Conservation (phyloP, 208 protist genomes). For the Leishmania gerbilli region DNA sequence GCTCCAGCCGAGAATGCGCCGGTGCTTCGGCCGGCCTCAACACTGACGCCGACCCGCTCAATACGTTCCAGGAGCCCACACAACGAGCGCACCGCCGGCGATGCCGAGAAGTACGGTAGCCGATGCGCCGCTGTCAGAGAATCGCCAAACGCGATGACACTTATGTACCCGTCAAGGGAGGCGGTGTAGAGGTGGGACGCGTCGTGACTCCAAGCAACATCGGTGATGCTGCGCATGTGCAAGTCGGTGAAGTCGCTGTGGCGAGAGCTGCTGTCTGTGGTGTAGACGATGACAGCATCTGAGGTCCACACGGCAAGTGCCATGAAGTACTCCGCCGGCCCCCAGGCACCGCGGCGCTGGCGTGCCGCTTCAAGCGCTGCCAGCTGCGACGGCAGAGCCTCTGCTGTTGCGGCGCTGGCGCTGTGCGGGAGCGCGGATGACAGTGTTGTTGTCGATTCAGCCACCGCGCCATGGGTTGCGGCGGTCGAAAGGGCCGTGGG, state of each 20-base stretch:
- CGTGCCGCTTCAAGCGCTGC: conserved; percentile 8
- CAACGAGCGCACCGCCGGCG: conserved; percentile 43
- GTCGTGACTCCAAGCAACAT: conserved; percentile 74
- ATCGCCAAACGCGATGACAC: conserved; percentile 65
- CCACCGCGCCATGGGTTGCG: neutral
- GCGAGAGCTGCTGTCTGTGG: conserved; percentile 71
- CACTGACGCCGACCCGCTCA: conserved; percentile 13
- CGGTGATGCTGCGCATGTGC: conserved; percentile 90
- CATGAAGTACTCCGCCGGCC: conserved; percentile 84
- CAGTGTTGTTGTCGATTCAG: neutral
- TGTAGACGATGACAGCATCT: conserved; percentile 87
- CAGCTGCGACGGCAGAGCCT: neutral
- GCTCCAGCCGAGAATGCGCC: conserved; percentile 1
- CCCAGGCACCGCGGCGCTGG: conserved; percentile 53
- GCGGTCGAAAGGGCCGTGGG: neutral
- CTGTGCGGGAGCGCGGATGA: neutral
- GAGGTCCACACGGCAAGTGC: conserved; percentile 84
- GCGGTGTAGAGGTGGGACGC: conserved; percentile 70
- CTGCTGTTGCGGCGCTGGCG: conserved; percentile 8
- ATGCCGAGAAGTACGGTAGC: conserved; percentile 62
- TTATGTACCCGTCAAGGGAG: conserved; percentile 85
- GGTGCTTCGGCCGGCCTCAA: conserved; percentile 34
- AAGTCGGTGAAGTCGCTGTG: conserved; percentile 90
- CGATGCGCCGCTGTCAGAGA: conserved; percentile 56
- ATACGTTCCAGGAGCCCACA: conserved; percentile 43